Conservation (phyloP, 305 asterid genomes). For the Fraxinus xanthoxyloides region DNA sequence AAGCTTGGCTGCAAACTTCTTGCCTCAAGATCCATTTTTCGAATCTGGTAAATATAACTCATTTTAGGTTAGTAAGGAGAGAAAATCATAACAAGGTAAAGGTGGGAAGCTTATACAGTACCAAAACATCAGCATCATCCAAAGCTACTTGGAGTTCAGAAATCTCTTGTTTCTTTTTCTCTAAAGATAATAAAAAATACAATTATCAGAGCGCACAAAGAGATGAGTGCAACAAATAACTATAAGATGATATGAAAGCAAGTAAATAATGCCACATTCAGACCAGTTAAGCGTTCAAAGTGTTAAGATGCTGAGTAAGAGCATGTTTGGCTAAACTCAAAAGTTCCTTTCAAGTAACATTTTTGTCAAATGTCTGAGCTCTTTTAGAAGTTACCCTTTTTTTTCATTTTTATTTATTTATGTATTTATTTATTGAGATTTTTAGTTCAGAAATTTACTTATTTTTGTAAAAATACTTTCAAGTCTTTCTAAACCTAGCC, state of each 20-base stretch:
- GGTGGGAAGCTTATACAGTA: constrained; percentile 22
- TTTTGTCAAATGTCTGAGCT: not conserved
- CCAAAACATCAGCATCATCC: constrained; percentile 87
- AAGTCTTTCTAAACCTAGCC: not conserved
- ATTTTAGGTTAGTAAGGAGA: constrained; percentile 15
- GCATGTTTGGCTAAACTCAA: not conserved
- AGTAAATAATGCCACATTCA: not conserved
- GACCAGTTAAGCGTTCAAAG: not conserved
- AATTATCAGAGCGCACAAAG: constrained; percentile 22
- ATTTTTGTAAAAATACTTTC: not conserved
- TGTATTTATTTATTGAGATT: not conserved
- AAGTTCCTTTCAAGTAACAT: not conserved
- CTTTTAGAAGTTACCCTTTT: not conserved
- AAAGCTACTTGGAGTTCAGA: constrained; percentile 69
- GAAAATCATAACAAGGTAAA: constrained; percentile 1
- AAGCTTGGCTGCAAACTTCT: constrained; percentile 86
- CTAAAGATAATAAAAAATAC: constrained; percentile 42
- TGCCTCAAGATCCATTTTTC: constrained; percentile 98
- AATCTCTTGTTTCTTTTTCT: constrained; percentile 58
- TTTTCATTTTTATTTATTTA: too few species aligned
- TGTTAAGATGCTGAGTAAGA: not conserved
- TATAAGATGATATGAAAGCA: not conserved
- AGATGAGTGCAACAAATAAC: constrained; percentile 5
- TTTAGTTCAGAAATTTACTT: not conserved
- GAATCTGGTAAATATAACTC: constrained; percentile 48